Base-by-base conservation (phyloP, 2,329 filamentous ascomycete species). In the Cladosporium halotolerans region DNA sequence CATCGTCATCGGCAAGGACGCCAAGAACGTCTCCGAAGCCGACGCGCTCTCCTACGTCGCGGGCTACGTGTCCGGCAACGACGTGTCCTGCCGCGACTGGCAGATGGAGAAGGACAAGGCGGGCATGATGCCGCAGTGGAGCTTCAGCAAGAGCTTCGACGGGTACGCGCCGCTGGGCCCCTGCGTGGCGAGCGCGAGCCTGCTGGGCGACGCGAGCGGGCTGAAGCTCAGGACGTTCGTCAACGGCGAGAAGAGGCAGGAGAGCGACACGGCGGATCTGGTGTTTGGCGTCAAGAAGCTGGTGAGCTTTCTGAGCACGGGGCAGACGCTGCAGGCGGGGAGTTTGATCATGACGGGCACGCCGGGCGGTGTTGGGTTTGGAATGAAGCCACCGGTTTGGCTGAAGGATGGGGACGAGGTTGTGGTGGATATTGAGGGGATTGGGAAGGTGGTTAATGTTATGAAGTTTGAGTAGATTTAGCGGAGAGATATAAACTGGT, bases 31-130 rank as follows among this genome's bases (percentile, higher is more conserved):
- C 10, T 68, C 81, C 1, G 84, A 87, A 69, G 73, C 75, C 1
- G 69, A 63, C 18, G 87, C 87, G 0, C 72, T 90, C n/a, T 73
- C 84, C 49, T 84, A 88, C 62, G 84, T 91, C 2, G 74, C 89
- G 2, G 88, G 88, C 4, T 91, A 90, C 65, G 77, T 83, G 2
- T 79, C 88, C 33, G 85, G 86, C 51, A 88, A 92, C 69, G 88
- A 92, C 66, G 79, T 92, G n/a, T 88, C 84, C 9, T 86, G 89
- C 70, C 81, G 87, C 39, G 85, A 88, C 59, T 90, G 85, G 66
- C 67, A 67, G 56, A 62, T 62, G 57, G 62, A 62, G 19, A 61
- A 62, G 39, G 51, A 54, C 55, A 63, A 63, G 52, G 78, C 79
- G 0, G 79, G 79, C 0, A 70, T 66, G 0, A 75, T 81, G 0